These are phyloP conservation scores for Pythium periplocum DNA, from an alignment of 352 stramenopile species.

Conservation along the genomic window DNA sequence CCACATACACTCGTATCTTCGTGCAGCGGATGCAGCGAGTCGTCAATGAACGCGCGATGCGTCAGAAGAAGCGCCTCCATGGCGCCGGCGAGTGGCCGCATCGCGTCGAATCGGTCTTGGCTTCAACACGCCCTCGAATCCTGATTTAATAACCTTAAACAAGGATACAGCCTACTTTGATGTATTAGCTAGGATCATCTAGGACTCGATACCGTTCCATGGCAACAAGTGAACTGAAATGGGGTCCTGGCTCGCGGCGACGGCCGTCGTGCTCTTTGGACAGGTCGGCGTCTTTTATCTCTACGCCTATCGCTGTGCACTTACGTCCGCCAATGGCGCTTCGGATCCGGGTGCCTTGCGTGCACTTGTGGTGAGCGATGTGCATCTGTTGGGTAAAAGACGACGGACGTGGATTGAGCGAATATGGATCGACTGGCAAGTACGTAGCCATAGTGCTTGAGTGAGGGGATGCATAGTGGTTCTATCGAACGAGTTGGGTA, in stretches of 20 bases:
- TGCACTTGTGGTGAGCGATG: slow-evolving; percentile 61
- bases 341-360: slow-evolving; percentile 11
- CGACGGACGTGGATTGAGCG: slow-evolving; percentile 49
- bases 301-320: slow-evolving; percentile 21
- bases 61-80: slow-evolving; percentile 45
- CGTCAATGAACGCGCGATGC: slow-evolving; percentile 34
- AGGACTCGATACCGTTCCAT: too few species aligned
- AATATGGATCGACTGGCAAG: slow-evolving; percentile 73
- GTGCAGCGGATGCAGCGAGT: slow-evolving; percentile 22
- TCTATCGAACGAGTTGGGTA: too few species aligned
- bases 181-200: too few species aligned
- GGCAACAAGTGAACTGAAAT: too few species aligned
- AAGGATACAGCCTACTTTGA: too few species aligned
- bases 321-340: not conserved
- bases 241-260: slow-evolving; percentile 5
- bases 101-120: slow-evolving; percentile 9
- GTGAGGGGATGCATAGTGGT: too few species aligned
- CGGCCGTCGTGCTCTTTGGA: slow-evolving; percentile 24
- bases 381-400: slow-evolving; percentile 70
- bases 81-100: slow-evolving; percentile 9
- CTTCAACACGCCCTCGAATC: too few species aligned
- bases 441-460: slow-evolving; percentile 1
- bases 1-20: slow-evolving; percentile 27
- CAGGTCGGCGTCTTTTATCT: slow-evolving; percentile 65
- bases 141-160: too few species aligned